Percentiles rank a stretch among this genome's conserved stretches.
Evolutionary conservation across 2,329 filamentous ascomycete genomes (phyloP).

Genomic region (Alternaria atra): DNA sequence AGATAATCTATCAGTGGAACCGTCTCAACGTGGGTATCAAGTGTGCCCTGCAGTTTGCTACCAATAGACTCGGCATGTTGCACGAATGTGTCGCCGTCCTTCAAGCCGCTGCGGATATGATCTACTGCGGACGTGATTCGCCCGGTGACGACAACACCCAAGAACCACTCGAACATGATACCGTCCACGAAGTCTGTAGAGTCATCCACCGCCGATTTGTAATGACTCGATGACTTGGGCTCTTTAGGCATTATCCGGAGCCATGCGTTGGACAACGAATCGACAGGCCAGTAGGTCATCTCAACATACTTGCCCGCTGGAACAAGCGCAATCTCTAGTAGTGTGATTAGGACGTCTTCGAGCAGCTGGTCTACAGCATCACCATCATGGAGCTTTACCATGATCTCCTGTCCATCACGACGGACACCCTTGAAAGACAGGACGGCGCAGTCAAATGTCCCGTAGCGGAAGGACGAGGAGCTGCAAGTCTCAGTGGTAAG

Average conservation of each 20-base stretch:
- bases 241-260: background rate
- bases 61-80: slow-evolving; percentile 1
- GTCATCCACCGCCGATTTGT: background rate
- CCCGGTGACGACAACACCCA: slow-evolving; percentile 2
- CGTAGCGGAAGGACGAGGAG: background rate
- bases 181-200: background rate
- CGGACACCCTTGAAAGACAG: background rate
- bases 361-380: background rate
- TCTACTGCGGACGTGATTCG: background rate
- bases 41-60: background rate
- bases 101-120: background rate
- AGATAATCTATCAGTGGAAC: background rate
- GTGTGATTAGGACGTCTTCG: slow-evolving; percentile 1
- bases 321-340: slow-evolving; percentile 5
- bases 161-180: slow-evolving; percentile 1
- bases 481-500: background rate
- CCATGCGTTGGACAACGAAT: background rate
- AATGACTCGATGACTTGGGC: background rate
- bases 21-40: background rate
- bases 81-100: background rate
- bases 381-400: background rate
- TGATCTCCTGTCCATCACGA: background rate
- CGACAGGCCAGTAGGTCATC: slow-evolving; percentile 8
- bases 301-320: background rate
- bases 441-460: slow-evolving; percentile 1